Conservation (phyloP, 768 basidiomycete genomes). For the Lentinula boryana region DNA sequence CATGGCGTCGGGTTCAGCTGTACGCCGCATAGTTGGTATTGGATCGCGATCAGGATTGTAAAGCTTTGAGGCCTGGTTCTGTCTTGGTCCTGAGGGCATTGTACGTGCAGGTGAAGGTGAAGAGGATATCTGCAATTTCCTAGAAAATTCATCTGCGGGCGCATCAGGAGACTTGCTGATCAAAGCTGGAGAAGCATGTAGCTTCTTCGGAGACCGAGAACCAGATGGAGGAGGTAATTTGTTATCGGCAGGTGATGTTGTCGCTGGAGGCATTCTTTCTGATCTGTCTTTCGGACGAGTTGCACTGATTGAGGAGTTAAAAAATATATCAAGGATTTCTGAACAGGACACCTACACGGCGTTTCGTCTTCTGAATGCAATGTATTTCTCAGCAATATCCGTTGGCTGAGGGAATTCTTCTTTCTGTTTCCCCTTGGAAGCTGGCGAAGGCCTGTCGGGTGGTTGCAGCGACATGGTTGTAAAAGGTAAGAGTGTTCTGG, state of each 20-base stretch:
- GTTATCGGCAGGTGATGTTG: slow-evolving; percentile 15
- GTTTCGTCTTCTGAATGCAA: slow-evolving; percentile 60
- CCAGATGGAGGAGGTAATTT: slow-evolving; percentile 23
- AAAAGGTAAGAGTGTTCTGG: background rate
- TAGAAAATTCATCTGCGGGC: slow-evolving; percentile 69
- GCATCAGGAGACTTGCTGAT: slow-evolving; percentile 36
- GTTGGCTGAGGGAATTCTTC: slow-evolving; percentile 28
- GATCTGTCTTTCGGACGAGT: slow-evolving; percentile 40
- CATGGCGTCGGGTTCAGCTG: slow-evolving; percentile 59
- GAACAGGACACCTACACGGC: slow-evolving; percentile 40
- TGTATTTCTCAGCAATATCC: slow-evolving; percentile 57
- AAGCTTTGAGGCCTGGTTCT: slow-evolving; percentile 39
- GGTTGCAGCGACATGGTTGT: background rate
- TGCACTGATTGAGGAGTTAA: slow-evolving; percentile 26
- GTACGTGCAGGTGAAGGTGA: slow-evolving; percentile 33
- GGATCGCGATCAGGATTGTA: slow-evolving; percentile 72
- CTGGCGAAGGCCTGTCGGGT: slow-evolving; percentile 24
- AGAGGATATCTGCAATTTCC: slow-evolving; percentile 59
- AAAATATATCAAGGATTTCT: background rate
- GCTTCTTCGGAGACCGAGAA: slow-evolving; percentile 20
- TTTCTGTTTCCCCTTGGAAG: slow-evolving; percentile 24
- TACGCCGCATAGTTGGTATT: slow-evolving; percentile 47
- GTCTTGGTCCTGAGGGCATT: slow-evolving; percentile 24
- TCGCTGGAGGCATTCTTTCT: slow-evolving; percentile 25
- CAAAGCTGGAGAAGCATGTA: slow-evolving; percentile 27